Evolutionary conservation across 2,329 filamentous ascomycete species (phyloP), one percentile per base, ranked within the genome.

Genomic region (Clonostachys byssicola): DNA sequence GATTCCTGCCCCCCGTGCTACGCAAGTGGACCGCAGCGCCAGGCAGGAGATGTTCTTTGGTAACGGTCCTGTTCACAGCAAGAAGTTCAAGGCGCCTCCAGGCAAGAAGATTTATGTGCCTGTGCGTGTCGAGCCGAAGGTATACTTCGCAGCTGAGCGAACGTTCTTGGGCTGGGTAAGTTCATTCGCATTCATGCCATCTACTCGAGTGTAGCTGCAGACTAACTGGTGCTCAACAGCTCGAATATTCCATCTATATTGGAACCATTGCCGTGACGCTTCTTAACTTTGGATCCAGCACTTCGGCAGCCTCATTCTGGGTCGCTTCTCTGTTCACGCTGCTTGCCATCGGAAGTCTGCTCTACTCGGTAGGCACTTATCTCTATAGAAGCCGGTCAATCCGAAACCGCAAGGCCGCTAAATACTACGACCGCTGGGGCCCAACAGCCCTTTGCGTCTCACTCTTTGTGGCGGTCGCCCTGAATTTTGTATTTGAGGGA

Each of bases 51-150:
- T 73, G 58, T 70, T 82, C 12, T 80, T 83, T 38, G 79, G 79
- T 7, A 60, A 66, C 44, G 67, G 77, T 58, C 57, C 83, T 68
- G 75, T 85, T 23, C 74, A 78, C 52, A 73, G 65, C 33, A 80
- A 75, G 64, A 75, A 70, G 56, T 82, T 91, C 71, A 85, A 83
- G 62, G 88, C 88, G 9, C 88, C 88, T 12, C 85, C 82, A 64
- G 88, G 88, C 46, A 92, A 92, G 81, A 89, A 89, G 65, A 97
- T 99, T 49, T 92, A 97, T 60, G 94, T 99, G 20, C 92, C 92
- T 13, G 86, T 97, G 47, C 85, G 94, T 43, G 92, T 99, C 34
- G 94, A 99, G 67, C 94, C 94, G 34, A 99, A 99, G 71, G 94
- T 99, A 44, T 96, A 91, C 67, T 96, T 99, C 63, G 94, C 94